Evolutionary conservation across 2,329 filamentous ascomycete species (phyloP).

Genomic region (Stagonosporopsis tanaceti): DNA sequence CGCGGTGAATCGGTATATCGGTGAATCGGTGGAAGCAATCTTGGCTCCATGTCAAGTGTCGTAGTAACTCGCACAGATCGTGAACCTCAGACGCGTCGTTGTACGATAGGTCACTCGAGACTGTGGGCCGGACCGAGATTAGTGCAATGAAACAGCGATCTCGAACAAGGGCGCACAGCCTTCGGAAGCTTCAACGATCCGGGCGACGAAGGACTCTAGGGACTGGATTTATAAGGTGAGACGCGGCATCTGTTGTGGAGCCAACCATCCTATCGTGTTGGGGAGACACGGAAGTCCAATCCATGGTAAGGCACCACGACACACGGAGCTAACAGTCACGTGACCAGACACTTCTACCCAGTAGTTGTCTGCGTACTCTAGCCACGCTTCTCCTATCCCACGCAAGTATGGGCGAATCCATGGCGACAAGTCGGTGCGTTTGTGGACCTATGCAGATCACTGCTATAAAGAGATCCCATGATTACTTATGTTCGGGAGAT

Average conservation of each 20-base stretch:
- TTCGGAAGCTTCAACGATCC: background rate
- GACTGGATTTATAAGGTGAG: background rate
- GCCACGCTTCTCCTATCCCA: too few species aligned
- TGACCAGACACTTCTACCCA: too few species aligned
- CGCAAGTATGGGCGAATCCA: too few species aligned
- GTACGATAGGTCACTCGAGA: background rate
- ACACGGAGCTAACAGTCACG: too few species aligned
- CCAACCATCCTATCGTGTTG: background rate
- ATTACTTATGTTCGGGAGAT: background rate
- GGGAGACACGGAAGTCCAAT: too few species aligned
- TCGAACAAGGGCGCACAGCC: background rate
- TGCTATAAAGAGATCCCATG: background rate
- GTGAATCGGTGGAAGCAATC: background rate
- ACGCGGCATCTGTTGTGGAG: background rate
- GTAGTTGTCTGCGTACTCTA: too few species aligned
- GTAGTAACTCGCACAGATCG: background rate
- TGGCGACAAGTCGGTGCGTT: background rate
- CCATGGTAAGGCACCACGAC: too few species aligned
- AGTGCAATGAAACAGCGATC: background rate
- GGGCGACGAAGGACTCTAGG: background rate
- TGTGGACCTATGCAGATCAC: too few species aligned
- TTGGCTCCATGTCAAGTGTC: background rate
- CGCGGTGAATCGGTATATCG: background rate
- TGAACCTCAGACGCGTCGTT: background rate
- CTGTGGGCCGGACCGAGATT: background rate